Percentiles rank a stretch among this genome's conserved stretches.
Conservation (phyloP, 1,284 basidiomycete species). For the Apiotrichum laibachii region DNA sequence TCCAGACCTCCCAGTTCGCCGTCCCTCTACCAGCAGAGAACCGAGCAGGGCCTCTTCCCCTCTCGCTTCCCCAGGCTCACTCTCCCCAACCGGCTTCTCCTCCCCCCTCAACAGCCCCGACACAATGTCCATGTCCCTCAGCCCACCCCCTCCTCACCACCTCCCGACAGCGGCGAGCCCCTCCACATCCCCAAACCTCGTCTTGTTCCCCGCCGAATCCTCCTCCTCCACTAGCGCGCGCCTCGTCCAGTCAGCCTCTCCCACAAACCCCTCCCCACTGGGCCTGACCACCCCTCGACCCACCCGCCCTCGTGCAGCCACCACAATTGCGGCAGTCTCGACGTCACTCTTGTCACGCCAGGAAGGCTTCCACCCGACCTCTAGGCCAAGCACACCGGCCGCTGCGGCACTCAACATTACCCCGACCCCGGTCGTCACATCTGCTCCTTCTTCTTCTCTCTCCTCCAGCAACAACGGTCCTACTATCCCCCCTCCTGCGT, state of each 20-base stretch:
- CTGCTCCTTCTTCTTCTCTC: background rate
- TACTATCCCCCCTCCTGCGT: constrained; percentile 2
- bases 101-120: background rate
- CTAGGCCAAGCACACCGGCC: constrained; percentile 1
- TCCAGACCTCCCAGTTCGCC: constrained; percentile 20
- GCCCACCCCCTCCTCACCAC: background rate
- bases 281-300: constrained; percentile 2
- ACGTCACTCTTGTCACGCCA: constrained; percentile 4
- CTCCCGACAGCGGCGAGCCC: background rate
- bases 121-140: no score
- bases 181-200: background rate
- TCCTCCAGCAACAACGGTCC: background rate
- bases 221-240: background rate
- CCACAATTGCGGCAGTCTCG: constrained; percentile 4
- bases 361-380: constrained; percentile 5
- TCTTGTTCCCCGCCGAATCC: background rate
- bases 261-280: constrained; percentile 1
- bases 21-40: constrained; percentile 14
- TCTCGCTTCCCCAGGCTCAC: background rate
- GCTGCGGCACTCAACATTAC: background rate
- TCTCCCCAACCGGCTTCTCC: background rate
- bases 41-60: constrained; percentile 5
- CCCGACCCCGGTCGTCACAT: background rate
- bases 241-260: background rate
- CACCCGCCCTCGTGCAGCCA: constrained; percentile 2